Conservation (phyloP, 257 asterid species). For the Lavandula angustifolia region DNA sequence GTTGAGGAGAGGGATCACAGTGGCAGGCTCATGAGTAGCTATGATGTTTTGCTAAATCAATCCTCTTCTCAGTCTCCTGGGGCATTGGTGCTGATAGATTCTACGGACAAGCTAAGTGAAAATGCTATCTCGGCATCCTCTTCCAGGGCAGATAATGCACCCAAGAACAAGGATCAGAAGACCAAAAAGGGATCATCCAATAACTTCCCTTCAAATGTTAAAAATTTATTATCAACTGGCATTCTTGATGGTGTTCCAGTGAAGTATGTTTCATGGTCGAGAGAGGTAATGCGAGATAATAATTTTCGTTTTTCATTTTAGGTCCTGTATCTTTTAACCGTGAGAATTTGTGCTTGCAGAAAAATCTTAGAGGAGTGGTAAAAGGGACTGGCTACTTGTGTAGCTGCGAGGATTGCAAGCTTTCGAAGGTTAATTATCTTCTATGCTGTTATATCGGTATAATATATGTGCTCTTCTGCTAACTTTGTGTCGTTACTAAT, state of each 20-base stretch:
- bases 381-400: slow-evolving; percentile 74
- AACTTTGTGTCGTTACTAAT: slow-evolving; percentile 27
- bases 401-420: slow-evolving; percentile 69
- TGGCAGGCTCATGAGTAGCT: slow-evolving; percentile 42
- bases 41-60: slow-evolving; percentile 42
- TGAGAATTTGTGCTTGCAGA: slow-evolving; percentile 48
- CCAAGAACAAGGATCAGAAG: slow-evolving; percentile 53
- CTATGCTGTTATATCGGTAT: not conserved
- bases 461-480: slow-evolving; percentile 16
- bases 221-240: slow-evolving; percentile 72
- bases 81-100: slow-evolving; percentile 32
- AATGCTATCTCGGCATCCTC: slow-evolving; percentile 40
- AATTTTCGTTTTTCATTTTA: not conserved
- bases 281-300: slow-evolving; percentile 55
- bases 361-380: slow-evolving; percentile 62
- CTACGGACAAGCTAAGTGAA: slow-evolving; percentile 34
- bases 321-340: slow-evolving; percentile 2
- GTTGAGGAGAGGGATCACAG: slow-evolving; percentile 43
- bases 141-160: slow-evolving; percentile 36
- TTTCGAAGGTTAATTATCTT: slow-evolving; percentile 50
- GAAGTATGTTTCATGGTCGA: slow-evolving; percentile 86
- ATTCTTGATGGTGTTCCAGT: slow-evolving; percentile 88
- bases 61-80: slow-evolving; percentile 43
- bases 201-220: slow-evolving; percentile 76
- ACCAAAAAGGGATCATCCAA: slow-evolving; percentile 44